Evolutionary conservation across 352 stramenopile species (phyloP).

Genomic region (Phytophthora citricola): DNA sequence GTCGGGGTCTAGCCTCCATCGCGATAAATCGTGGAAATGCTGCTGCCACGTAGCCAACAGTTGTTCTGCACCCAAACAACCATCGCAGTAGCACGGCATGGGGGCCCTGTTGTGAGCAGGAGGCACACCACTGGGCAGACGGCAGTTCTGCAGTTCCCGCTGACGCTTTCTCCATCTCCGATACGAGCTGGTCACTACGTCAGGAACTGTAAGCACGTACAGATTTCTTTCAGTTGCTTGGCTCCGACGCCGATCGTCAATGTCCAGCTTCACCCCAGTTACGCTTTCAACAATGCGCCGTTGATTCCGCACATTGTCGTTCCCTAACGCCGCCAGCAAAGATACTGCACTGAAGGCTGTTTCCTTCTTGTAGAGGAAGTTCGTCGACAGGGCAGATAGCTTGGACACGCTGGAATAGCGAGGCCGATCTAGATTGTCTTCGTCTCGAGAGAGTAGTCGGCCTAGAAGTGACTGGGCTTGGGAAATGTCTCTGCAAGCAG

Average conservation of each 20-base stretch:
- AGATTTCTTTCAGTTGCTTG: slow-evolving; percentile 18
- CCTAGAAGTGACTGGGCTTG: slow-evolving; percentile 38
- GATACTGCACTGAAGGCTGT: slow-evolving; percentile 33
- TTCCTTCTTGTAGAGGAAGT: slow-evolving; percentile 45
- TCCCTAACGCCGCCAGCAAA: slow-evolving; percentile 45
- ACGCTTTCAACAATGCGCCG: slow-evolving; percentile 47
- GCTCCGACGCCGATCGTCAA: slow-evolving; percentile 1
- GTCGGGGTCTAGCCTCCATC: slow-evolving; percentile 36
- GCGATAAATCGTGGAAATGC: slow-evolving; percentile 60
- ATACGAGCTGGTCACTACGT: slow-evolving; percentile 41
- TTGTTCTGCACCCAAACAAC: slow-evolving; percentile 55
- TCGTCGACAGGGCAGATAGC: slow-evolving; percentile 24
- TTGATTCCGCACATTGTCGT: slow-evolving; percentile 47
- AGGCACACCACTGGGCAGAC: slow-evolving; percentile 45
- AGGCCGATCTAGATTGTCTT: slow-evolving; percentile 5
- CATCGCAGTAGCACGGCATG: slow-evolving; percentile 58
- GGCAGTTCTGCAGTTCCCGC: slow-evolving; percentile 37
- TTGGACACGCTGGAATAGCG: slow-evolving; percentile 9
- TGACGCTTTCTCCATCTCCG: slow-evolving; percentile 50
- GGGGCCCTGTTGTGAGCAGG: slow-evolving; percentile 49
- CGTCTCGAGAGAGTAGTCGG: slow-evolving; percentile 23
- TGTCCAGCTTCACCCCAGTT: slow-evolving; percentile 31
- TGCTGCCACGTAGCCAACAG: slow-evolving; percentile 59
- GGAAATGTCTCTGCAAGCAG: slow-evolving; percentile 35
- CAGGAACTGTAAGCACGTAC: slow-evolving; percentile 47